phyloP scores from a whole-genome alignment of 23 red algal species.

The Gracilaria domingensis region DNA sequence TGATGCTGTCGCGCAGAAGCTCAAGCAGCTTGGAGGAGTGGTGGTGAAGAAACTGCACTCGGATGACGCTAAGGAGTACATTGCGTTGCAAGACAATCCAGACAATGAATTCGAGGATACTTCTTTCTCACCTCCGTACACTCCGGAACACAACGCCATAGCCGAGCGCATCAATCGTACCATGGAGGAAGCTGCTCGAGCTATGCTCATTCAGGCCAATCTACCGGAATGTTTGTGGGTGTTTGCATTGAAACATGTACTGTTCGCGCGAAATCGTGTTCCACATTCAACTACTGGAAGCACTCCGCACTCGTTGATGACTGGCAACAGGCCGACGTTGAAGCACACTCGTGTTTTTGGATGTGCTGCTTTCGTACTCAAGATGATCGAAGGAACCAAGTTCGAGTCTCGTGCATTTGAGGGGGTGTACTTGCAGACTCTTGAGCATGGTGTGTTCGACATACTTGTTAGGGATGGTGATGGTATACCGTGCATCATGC shows the following conservation, averaged over 20 bases:
- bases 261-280: not conserved
- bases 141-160: constrained; percentile 27
- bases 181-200: constrained; percentile 17
- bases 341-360: not conserved
- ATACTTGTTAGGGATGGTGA: not conserved
- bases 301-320: not conserved
- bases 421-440: not conserved
- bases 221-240: not conserved
- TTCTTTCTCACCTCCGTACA: constrained; percentile 31
- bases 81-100: constrained; percentile 1
- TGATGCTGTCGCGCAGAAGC: not conserved
- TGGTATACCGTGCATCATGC: not conserved
- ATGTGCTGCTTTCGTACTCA: not conserved
- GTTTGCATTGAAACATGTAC: not conserved
- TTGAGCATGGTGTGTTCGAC: not conserved
- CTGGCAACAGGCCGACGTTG: not conserved
- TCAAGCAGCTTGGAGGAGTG: constrained; percentile 28
- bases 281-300: not conserved
- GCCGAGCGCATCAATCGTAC: constrained; percentile 39
- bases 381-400: not conserved
- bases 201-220: not conserved
- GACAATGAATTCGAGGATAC: not conserved
- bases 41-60: not conserved
- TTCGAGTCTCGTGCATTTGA: not conserved
- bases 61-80: not conserved